phyloP scores from a whole-genome alignment of 352 stramenopile species.

The Peronospora farinosa region DNA sequence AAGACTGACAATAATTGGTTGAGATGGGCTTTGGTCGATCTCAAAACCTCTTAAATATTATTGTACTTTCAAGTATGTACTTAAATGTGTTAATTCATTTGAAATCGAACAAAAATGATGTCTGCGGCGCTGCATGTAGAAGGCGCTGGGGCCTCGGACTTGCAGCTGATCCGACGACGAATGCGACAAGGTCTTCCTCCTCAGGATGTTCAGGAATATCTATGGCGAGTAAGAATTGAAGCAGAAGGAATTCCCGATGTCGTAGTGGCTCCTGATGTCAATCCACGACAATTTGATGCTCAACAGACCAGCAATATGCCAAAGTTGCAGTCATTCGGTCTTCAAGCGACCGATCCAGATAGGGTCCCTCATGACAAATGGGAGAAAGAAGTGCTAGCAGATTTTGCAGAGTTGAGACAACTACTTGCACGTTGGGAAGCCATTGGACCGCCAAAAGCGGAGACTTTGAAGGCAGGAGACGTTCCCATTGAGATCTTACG shows the following conservation, averaged over 20 bases:
- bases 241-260: slow-evolving; percentile 72
- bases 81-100: background rate
- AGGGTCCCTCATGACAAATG: slow-evolving; percentile 35
- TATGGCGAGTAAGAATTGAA: slow-evolving; percentile 78
- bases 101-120: slow-evolving; percentile 54
- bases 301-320: slow-evolving; percentile 74
- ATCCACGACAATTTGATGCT: slow-evolving; percentile 54
- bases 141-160: slow-evolving; percentile 44
- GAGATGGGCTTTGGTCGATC: background rate
- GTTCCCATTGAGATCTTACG: slow-evolving; percentile 25
- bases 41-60: too few species aligned
- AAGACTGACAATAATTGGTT: slow-evolving; percentile 18
- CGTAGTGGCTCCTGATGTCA: slow-evolving; percentile 63
- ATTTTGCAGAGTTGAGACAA: slow-evolving; percentile 77
- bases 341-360: slow-evolving; percentile 12
- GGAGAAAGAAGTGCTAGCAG: slow-evolving; percentile 54
- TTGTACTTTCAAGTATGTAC: too few species aligned
- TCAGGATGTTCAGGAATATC: slow-evolving; percentile 75
- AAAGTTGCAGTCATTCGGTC: slow-evolving; percentile 41
- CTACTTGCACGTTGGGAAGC: slow-evolving; percentile 66
- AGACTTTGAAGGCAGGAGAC: slow-evolving; percentile 12
- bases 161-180: slow-evolving; percentile 48
- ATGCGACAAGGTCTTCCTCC: slow-evolving; percentile 64
- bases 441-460: slow-evolving; percentile 44
- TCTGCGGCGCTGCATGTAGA: slow-evolving; percentile 55